phyloP scores from a whole-genome alignment of 148 eudicot species.

The Arbutus unedo region DNA sequence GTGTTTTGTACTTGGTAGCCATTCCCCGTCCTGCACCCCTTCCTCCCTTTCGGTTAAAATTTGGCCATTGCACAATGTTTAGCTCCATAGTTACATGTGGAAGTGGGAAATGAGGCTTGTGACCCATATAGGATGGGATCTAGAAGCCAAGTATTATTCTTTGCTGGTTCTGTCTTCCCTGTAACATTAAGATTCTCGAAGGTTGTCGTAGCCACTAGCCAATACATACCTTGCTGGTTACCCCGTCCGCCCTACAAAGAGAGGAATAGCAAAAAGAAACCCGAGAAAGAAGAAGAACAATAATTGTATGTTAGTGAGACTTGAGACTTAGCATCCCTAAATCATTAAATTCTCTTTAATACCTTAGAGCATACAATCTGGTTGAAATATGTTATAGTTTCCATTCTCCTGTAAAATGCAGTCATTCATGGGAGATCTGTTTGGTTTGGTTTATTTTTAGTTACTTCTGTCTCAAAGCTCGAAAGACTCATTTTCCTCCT shows the following conservation, averaged over 20 bases:
- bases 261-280: neutral
- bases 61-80: conserved; percentile 6
- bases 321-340: neutral
- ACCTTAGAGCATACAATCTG: neutral
- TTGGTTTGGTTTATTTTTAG: neutral
- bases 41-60: neutral
- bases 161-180: neutral
- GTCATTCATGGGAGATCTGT: neutral
- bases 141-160: neutral
- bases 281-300: neutral
- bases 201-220: neutral
- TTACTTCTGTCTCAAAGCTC: conserved; percentile 8
- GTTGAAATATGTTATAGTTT: neutral
- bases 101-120: neutral
- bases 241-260: neutral
- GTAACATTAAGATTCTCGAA: neutral
- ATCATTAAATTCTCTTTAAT: neutral
- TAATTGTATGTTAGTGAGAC: neutral
- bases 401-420: neutral
- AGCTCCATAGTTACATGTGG: neutral
- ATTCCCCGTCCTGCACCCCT: neutral
- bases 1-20: neutral
- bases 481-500: conserved; percentile 7
- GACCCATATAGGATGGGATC: neutral
- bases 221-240: neutral